Percentiles rank a stretch among this genome's conserved stretches.
Conservation (phyloP, 257 asterid genomes). For the Henckelia pumila region DNA sequence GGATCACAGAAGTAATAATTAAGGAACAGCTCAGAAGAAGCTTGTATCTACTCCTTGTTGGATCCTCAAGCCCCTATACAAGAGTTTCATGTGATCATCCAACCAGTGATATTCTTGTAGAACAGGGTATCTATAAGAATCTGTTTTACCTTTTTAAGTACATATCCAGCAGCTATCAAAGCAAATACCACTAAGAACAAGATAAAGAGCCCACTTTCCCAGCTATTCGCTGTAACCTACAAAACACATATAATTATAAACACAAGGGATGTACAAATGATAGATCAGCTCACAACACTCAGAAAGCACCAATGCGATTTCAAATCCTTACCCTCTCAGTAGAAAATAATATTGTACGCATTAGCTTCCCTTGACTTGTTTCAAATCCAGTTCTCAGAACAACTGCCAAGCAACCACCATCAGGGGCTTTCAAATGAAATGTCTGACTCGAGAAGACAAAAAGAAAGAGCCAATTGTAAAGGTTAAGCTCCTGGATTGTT, state of each 20-base stretch:
- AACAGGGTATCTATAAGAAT: conserved; percentile 8
- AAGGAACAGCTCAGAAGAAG: conserved; percentile 91
- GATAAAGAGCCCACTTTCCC: conserved; percentile 97
- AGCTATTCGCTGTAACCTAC: conserved; percentile 98
- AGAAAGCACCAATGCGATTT: conserved; percentile 23
- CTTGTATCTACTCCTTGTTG: conserved; percentile 96
- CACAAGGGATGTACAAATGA: conserved; percentile 4
- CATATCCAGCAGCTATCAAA: conserved; percentile 95
- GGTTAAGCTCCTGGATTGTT: conserved; percentile 3
- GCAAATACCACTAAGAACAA: conserved; percentile 92
- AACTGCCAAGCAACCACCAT: conserved; percentile 97
- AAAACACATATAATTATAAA: conserved; percentile 18
- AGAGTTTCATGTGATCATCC: conserved; percentile 27
- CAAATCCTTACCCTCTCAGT: conserved; percentile 80
- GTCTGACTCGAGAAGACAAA: conserved; percentile 47
- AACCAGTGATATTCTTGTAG: conserved; percentile 12
- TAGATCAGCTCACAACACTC: conserved; percentile 19
- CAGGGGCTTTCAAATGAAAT: conserved; percentile 86
- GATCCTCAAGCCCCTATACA: conserved; percentile 95
- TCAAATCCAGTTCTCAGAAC: conserved; percentile 97
- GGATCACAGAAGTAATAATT: conserved; percentile 95
- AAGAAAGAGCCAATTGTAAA: conserved; percentile 11
- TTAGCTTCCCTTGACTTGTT: conserved; percentile 97
- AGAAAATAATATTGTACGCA: conserved; percentile 97
- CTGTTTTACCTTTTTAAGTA: conserved; percentile 73